Evolutionary conservation across 257 asterid genomes (phyloP).

Genomic region (Schizonepeta tenuifolia): DNA sequence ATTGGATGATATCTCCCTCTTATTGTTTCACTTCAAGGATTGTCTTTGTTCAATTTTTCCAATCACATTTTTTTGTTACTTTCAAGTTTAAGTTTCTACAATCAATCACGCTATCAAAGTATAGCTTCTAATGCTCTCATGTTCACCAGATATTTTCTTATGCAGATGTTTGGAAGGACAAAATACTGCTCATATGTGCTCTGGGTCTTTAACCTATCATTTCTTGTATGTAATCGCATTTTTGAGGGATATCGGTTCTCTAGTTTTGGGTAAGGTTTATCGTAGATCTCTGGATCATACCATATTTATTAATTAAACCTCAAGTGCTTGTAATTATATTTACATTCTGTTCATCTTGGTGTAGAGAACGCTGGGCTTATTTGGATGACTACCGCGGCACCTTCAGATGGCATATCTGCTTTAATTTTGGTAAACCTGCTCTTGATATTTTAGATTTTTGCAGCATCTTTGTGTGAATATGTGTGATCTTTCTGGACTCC

Average conservation of each 20-base stretch:
- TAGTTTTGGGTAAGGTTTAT: slow-evolving; percentile 68
- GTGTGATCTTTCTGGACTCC: slow-evolving; percentile 5
- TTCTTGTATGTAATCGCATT: slow-evolving; percentile 75
- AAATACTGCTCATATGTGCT: slow-evolving; percentile 61
- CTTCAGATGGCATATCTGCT: slow-evolving; percentile 98
- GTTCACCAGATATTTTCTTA: slow-evolving; percentile 51
- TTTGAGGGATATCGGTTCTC: slow-evolving; percentile 86
- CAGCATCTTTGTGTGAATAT: slow-evolving; percentile 16
- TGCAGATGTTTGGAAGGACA: slow-evolving; percentile 84
- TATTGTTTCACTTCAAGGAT: background rate
- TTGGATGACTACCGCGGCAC: slow-evolving; percentile 88
- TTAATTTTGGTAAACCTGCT: slow-evolving; percentile 79
- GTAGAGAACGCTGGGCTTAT: slow-evolving; percentile 69
- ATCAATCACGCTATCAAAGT: slow-evolving; percentile 6
- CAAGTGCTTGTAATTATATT: slow-evolving; percentile 4
- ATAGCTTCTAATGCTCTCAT: slow-evolving; percentile 46
- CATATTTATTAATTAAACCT: slow-evolving; percentile 4
- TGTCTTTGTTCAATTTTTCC: slow-evolving; percentile 7
- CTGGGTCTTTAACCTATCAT: slow-evolving; percentile 75
- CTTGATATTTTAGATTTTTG: slow-evolving; percentile 22
- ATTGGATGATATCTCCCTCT: background rate
- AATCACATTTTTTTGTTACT: background rate
- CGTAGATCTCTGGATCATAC: slow-evolving; percentile 23
- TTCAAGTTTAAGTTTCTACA: background rate
- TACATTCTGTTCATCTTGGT: slow-evolving; percentile 35